Base-by-base conservation (phyloP, 345 rosid species). In the Pistacia atlantica region DNA sequence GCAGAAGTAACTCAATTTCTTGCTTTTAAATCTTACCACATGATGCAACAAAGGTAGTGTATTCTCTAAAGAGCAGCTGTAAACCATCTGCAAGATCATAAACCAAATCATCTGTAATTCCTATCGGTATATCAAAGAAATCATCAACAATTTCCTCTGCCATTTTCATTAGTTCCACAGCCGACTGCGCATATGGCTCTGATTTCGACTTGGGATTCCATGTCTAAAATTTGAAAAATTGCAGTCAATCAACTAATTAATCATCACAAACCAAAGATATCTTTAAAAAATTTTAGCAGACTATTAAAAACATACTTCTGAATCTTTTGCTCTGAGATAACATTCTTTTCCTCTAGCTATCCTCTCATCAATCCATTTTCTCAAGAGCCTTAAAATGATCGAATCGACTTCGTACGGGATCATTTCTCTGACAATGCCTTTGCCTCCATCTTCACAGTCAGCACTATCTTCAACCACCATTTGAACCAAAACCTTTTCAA, bases 191-290 rank as follows among this genome's bases (percentile, higher is more conserved):
- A 51, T 93, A 90, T 0, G 99, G 98, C 80, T 96, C 98, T 6
- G 90, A 88, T 85, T 93, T 96, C 52, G 99, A 92, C 79, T 90
- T 93, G 0, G 99, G 99, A 67, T 91, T 96, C 99, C 98, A 96
- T 2, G 97, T 93, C 99, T 96, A 78, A 66, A 80, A 56, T 51
- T 61, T 18, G 54, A 60, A 77, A 59, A 60, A 77, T 31, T 60
- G 54, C 17, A 42, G 48, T 38, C 25, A 55, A 28, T 13, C 35
- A 49, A 48, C 6, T 54, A 6, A 25, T 20, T 12, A 22, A 8
- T 54, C 1, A 63, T 5, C 48, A 74, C 11, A 64, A 63, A 33
- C 35, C 11, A 64, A 74, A 11, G 9, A 42, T 46, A 20, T 71
- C 25, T 33, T 18, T 11, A 18, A n/a, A 31, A 37, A 37, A 5